phyloP scores from a whole-genome alignment of 106 monocot species.

The Hemerocallis citrina region DNA sequence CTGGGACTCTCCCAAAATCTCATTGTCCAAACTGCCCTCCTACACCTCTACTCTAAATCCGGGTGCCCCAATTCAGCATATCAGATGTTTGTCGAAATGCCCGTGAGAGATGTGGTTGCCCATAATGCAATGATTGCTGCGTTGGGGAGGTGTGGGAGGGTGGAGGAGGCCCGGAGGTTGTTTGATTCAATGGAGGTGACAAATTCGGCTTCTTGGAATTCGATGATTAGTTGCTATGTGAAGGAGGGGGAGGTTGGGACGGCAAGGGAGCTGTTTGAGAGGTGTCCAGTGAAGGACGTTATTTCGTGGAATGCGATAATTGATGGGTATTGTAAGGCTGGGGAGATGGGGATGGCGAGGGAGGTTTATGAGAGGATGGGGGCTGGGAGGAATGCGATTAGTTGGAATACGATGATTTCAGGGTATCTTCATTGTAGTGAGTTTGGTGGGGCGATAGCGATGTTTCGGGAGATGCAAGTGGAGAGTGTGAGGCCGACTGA shows the following conservation, averaged over 20 bases:
- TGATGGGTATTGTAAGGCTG: constrained; percentile 25
- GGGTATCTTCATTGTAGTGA: constrained; percentile 26
- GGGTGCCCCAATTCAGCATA: constrained; percentile 7
- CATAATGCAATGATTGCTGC: no score
- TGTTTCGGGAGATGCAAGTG: constrained; percentile 35
- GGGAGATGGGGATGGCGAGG: constrained; percentile 22
- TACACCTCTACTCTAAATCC: constrained; percentile 23
- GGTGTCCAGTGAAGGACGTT: constrained; percentile 23
- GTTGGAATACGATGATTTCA: constrained; percentile 49
- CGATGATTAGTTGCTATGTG: constrained; percentile 24
- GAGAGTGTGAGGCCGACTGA: constrained; percentile 25
- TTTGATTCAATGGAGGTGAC: constrained; percentile 41
- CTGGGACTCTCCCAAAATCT: constrained; percentile 22
- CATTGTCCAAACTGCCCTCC: constrained; percentile 26
- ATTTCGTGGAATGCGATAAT: constrained; percentile 42
- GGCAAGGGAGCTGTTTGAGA: constrained; percentile 39
- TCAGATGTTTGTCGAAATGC: no score
- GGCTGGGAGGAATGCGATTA: constrained; percentile 28
- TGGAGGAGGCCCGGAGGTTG: constrained; percentile 34
- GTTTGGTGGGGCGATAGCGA: constrained; percentile 22
- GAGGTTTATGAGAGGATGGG: constrained; percentile 30
- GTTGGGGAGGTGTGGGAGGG: no score
- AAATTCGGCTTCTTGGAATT: constrained; percentile 48
- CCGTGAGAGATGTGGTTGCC: no score
- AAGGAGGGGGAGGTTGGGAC: constrained; percentile 4